Base-by-base conservation (phyloP, 352 stramenopile species). In the Phytophthora pisi region DNA sequence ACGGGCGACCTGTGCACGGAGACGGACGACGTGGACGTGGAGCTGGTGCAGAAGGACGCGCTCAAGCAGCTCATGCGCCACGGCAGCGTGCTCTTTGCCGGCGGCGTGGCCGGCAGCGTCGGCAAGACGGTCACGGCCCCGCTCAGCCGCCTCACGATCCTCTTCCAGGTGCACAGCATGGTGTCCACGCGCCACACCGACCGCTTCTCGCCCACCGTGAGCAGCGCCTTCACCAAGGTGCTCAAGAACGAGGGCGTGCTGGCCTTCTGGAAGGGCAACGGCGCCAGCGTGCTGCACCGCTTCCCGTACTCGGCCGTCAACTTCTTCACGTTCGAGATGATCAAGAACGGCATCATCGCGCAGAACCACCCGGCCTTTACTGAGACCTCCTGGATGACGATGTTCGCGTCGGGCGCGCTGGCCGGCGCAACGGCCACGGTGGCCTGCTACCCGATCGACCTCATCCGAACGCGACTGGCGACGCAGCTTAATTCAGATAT, bases 271-370 rank as follows among this genome's bases (percentile, higher is more conserved):
- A 98, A 98, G 64, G 96, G 96, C 51, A 99, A 99, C 66, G 96
- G 95, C 28, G 97, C 96, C 23, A 98, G 92, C 34, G 93, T 98
- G 10, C 69, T 99, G 28, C 96, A 99, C 75, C 87, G 96, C 16
- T 98, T 99, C 76, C 96, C 96, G 51, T 99, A 98, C 75, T 98
- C 92, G 45, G 96, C 95, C 0, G 97, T 98, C 63, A 98, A 99
- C 61, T 99, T 99, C 74, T 98, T 95, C 70, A 95, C 95, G 42
- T 99, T 98, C 64, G 96, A 99, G 77, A 85, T 93, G 84, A 64
- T 96, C 82, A 94, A 89, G 86, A 80, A 81, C 74, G 66, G 70
- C 30, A 84, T 94, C 56, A 84, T 92, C 52, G 73, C 82, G 23
- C 77, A 89, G 49, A 64, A 90, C 53, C 70, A 92, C 65, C 76